A percentile compares a stretch with the other conserved stretches of the same genome.
Conservation (phyloP, 495 filamentous ascomycete genomes). For the Penicillium lividum region DNA sequence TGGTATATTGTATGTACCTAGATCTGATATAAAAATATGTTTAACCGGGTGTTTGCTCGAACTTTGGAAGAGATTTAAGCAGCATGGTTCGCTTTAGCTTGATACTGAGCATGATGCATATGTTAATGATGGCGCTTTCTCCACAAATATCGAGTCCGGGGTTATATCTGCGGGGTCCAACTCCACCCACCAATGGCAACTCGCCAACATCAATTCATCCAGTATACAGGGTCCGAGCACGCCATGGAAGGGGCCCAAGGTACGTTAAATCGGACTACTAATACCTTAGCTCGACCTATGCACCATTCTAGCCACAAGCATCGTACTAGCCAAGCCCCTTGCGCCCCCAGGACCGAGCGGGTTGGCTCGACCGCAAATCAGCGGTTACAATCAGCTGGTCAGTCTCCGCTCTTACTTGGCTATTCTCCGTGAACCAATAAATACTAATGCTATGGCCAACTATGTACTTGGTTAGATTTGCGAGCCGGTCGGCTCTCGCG, state of each 20-base stretch:
- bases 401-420: not conserved
- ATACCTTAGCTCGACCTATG: not conserved
- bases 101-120: too few relatives aligned
- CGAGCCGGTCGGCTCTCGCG: conserved; percentile 24
- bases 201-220: not conserved
- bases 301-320: not conserved
- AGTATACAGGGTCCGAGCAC: conserved; percentile 5
- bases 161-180: not conserved
- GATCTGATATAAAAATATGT: too few relatives aligned
- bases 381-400: not conserved
- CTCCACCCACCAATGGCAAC: not conserved
- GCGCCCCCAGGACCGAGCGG: not conserved
- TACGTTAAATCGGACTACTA: not conserved
- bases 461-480: conserved; percentile 6
- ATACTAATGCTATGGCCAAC: not conserved
- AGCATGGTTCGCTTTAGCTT: too few relatives aligned
- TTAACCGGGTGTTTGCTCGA: too few relatives aligned
- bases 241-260: not conserved
- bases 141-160: not conserved
- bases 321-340: not conserved
- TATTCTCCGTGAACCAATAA: not conserved
- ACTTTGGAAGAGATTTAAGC: too few relatives aligned
- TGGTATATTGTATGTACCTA: too few relatives aligned
- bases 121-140: not conserved
- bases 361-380: not conserved